Percentiles rank a stretch among this genome's conserved stretches.
These are phyloP conservation scores for Citrullus colocynthis DNA, from an alignment of 306 rosid species.

Conservation along the genomic window DNA sequence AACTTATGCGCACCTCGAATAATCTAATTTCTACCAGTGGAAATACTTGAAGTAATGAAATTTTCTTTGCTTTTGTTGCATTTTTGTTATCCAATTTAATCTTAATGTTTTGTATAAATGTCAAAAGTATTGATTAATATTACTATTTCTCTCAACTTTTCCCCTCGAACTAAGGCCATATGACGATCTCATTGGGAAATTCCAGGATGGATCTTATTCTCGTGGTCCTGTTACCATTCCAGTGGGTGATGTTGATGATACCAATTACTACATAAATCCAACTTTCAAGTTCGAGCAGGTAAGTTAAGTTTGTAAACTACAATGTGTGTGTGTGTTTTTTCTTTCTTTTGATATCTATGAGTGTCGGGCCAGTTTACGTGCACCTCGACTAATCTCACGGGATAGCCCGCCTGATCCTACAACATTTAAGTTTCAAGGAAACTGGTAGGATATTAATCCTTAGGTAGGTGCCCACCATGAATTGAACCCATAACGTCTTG, in stretches of 20 bases:
- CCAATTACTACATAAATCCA: constrained; percentile 54
- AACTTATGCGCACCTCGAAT: too few species aligned
- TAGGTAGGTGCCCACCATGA: too few species aligned
- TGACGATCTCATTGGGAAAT: constrained; percentile 1
- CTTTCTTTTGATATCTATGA: too few species aligned
- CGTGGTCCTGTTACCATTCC: constrained; percentile 80
- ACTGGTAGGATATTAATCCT: too few species aligned
- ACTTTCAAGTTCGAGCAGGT: constrained; percentile 93
- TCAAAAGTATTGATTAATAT: background rate
- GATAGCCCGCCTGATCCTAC: too few species aligned
- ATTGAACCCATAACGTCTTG: too few species aligned
- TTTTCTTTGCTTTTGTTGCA: background rate
- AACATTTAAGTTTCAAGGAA: too few species aligned
- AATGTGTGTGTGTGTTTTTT: background rate
- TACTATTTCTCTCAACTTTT: background rate
- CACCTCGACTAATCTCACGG: too few species aligned
- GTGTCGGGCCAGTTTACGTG: too few species aligned
- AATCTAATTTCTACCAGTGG: background rate
- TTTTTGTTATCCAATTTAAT: background rate
- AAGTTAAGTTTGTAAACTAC: constrained; percentile 13
- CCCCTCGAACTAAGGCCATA: background rate
- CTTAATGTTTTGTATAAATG: background rate
- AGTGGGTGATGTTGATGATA: constrained; percentile 41
- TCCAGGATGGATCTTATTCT: constrained; percentile 94
- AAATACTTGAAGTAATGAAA: background rate